Evolutionary conservation across 768 basidiomycete species (phyloP), one percentile per base, ranked within the genome.

Genomic region (Podaxis pistillaris): DNA sequence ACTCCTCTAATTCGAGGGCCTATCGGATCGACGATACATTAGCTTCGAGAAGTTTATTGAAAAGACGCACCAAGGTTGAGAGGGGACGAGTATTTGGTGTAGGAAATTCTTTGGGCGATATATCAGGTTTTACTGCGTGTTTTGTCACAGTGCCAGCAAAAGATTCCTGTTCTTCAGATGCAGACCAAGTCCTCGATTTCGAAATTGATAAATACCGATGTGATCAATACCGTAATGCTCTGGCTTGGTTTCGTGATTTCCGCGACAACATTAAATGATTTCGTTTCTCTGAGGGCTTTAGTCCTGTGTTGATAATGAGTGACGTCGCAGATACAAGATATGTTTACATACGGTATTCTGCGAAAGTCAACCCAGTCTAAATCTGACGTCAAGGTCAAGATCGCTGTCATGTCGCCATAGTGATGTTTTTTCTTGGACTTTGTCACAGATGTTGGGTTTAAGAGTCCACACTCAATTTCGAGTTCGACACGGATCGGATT

Each of bases 311-410:
- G 47, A 37, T 17, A 7, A 38, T 50, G 17, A 66, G 63, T 40
- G 44, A 56, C 61, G 26, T 56, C 9, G 17, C 30, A 53, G 15
- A 17, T 26, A 6, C 9, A 51, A n/a, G 53, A 51, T 15, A 28
- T 36, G 47, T n/a, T 17, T 12, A 71, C 78, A 65, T 67, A 94
- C 94, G 83, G 78, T 49, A 91, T 90, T 22, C 90, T 84, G 33
- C 93, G 86, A 70, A 90, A 94, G 69, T 94, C 91, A 61, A 96
- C 73, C 56, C 89, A 86, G 24, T 83, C 81, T 67, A 85, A 73
- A 70, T 94, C 93, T 1, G 91, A 93, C 0, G 89, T 91, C 41
- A 91, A 52, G 3, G 89, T 88, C 47, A 94, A 73, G n/a, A 94
- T 78, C 30, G 83, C 78, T 0, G 93, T 91, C 80, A 86, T 87